Percentiles rank a stretch among this genome's conserved stretches.
These are phyloP conservation scores for Xylona heveae DNA, from an alignment of 495 filamentous ascomycete species.

Conservation along the genomic window DNA sequence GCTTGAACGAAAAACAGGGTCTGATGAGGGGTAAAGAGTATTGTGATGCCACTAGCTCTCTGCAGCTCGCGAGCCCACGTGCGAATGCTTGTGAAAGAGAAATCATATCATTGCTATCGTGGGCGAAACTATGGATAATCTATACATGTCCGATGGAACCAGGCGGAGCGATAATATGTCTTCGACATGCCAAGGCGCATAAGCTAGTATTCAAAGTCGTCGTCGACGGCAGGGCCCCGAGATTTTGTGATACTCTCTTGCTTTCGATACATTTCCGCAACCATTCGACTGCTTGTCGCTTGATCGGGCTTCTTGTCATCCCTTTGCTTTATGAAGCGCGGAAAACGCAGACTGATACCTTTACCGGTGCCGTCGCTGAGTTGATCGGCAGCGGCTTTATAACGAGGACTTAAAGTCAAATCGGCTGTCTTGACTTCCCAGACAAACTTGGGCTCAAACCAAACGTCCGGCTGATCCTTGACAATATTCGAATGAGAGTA, in stretches of 20 bases:
- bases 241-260: conserved; percentile 69
- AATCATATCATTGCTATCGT: too few relatives aligned
- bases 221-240: conserved; percentile 69
- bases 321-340: conserved; percentile 68
- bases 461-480: conserved; percentile 92
- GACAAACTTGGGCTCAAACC: conserved; percentile 85
- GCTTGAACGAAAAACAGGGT: too few relatives aligned
- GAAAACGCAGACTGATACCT: conserved; percentile 78
- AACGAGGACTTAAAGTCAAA: conserved; percentile 76
- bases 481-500: conserved; percentile 65
- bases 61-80: too few relatives aligned
- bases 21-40: too few relatives aligned
- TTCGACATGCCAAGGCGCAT: too few relatives aligned
- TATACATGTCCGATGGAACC: too few relatives aligned
- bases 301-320: conserved; percentile 91
- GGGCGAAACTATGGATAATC: too few relatives aligned
- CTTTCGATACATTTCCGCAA: conserved; percentile 92
- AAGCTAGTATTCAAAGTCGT: conserved; percentile 87
- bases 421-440: conserved; percentile 98
- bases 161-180: too few relatives aligned
- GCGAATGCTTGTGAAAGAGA: too few relatives aligned
- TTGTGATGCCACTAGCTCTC: too few relatives aligned
- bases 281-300: conserved; percentile 61
- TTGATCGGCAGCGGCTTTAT: conserved; percentile 64
- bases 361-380: conserved; percentile 44